These are phyloP conservation scores for Oropetium thomaeum DNA, from an alignment of 176 grass and related monocot species.

Conservation along the genomic window DNA sequence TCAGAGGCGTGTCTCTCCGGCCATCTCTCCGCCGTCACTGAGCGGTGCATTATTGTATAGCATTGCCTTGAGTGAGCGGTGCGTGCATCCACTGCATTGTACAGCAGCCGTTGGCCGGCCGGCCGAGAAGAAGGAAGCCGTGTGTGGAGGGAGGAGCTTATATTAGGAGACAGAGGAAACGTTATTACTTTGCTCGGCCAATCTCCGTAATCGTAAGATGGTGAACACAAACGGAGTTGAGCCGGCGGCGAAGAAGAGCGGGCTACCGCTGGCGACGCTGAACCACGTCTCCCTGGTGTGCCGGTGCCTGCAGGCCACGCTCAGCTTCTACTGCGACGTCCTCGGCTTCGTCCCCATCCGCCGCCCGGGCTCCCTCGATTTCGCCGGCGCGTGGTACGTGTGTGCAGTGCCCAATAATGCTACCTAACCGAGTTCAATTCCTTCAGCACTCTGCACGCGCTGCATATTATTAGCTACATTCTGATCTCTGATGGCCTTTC, in stretches of 20 bases:
- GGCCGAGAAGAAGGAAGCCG: not conserved
- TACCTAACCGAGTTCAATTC: no score
- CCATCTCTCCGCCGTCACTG: not conserved
- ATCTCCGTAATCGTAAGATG: slow-evolving; percentile 16
- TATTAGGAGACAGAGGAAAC: no score
- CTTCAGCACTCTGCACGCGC: no score
- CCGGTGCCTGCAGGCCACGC: slow-evolving; percentile 56
- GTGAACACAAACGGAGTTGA: slow-evolving; percentile 27
- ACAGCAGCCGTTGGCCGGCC: not conserved
- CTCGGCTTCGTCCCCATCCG: slow-evolving; percentile 72
- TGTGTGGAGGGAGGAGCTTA: not conserved
- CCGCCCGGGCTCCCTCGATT: slow-evolving; percentile 66
- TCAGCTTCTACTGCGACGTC: slow-evolving; percentile 74
- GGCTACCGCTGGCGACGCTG: slow-evolving; percentile 60
- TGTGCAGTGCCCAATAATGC: no score
- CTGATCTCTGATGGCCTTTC: not conserved
- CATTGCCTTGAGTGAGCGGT: not conserved
- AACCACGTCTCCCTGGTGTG: slow-evolving; percentile 90
- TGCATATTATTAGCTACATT: not conserved
- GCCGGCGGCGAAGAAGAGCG: slow-evolving; percentile 9
- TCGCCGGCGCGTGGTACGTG: slow-evolving; percentile 79
- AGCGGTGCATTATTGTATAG: no score
- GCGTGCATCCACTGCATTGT: not conserved
- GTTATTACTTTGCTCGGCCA: not conserved
- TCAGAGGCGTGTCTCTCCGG: not conserved